Percentiles rank a stretch among this genome's conserved stretches.
Evolutionary conservation across 768 basidiomycete genomes (phyloP).

Genomic region (Guyanaporus albipodus): DNA sequence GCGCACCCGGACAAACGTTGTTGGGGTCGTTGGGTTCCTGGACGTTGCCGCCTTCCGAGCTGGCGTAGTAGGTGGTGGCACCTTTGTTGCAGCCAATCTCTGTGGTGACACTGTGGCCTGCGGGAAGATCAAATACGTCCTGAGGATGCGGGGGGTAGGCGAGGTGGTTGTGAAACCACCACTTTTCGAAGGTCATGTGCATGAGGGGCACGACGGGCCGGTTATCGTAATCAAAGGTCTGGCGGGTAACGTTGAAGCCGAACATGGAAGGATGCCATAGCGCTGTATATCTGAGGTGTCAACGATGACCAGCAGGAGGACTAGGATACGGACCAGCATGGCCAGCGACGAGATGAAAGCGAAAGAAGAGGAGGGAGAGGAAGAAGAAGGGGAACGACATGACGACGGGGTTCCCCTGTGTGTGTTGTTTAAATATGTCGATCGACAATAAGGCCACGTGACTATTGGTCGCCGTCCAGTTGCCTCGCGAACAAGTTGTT

Average conservation of each 20-base stretch:
- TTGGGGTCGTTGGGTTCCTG: constrained; percentile 45
- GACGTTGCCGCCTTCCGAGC: constrained; percentile 50
- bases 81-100: constrained; percentile 60
- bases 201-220: constrained; percentile 47
- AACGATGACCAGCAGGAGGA: background rate
- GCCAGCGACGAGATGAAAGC: constrained; percentile 1
- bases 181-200: constrained; percentile 38
- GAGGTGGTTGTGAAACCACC: constrained; percentile 66
- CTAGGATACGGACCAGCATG: constrained; percentile 12
- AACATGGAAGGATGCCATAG: constrained; percentile 57
- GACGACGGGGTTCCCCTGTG: too few relatives aligned
- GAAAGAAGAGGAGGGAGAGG: too few relatives aligned
- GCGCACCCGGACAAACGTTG: constrained; percentile 48
- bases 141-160: constrained; percentile 50
- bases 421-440: too few relatives aligned
- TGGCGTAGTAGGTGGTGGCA: constrained; percentile 53
- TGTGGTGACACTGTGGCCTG: constrained; percentile 48
- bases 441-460: too few relatives aligned
- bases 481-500: too few relatives aligned
- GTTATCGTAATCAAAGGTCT: constrained; percentile 58
- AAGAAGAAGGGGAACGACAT: too few relatives aligned
- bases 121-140: constrained; percentile 59
- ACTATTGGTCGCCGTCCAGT: too few relatives aligned
- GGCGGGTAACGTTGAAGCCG: constrained; percentile 61
- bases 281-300: constrained; percentile 28